Conservation (phyloP, 208 protist species). For the Leishmania mexicana region DNA sequence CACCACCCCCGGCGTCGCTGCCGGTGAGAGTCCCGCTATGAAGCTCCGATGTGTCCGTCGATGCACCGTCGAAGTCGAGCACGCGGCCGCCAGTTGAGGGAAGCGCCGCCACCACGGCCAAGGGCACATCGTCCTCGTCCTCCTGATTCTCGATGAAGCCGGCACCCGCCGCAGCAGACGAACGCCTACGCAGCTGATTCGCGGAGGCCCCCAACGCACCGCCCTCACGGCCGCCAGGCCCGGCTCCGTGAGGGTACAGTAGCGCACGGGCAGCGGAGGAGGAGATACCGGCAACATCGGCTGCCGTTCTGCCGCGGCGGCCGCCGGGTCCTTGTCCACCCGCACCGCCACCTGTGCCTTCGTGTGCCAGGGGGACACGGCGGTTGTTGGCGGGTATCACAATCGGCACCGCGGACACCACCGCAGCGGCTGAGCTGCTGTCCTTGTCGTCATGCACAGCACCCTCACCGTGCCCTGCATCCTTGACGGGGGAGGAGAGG, state of each 20-base stretch:
- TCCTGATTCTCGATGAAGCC: slow-evolving; percentile 29
- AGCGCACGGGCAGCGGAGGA: slow-evolving; percentile 23
- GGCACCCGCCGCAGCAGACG: slow-evolving; percentile 13
- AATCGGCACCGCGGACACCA: slow-evolving; percentile 35
- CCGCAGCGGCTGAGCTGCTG: neutral
- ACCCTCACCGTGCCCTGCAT: neutral
- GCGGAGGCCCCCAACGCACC: neutral
- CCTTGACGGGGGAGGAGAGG: neutral
- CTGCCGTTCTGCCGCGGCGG: neutral
- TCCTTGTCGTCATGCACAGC: neutral
- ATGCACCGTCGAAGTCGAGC: slow-evolving; percentile 19
- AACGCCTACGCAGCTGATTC: slow-evolving; percentile 4
- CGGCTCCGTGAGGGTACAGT: neutral
- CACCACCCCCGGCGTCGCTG: neutral
- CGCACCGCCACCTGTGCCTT: slow-evolving; percentile 1
- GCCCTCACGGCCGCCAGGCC: neutral
- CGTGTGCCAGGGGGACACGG: slow-evolving; percentile 28
- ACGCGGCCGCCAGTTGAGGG: slow-evolving; percentile 27
- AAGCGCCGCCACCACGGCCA: slow-evolving; percentile 20
- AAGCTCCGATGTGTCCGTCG: slow-evolving; percentile 7
- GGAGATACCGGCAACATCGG: slow-evolving; percentile 26
- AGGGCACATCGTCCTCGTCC: slow-evolving; percentile 9
- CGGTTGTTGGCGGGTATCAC: slow-evolving; percentile 46
- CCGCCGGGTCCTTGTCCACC: neutral
- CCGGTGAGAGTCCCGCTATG: neutral